phyloP scores from a whole-genome alignment of 2,329 filamentous ascomycete genomes.

The Monilinia fructigena region DNA sequence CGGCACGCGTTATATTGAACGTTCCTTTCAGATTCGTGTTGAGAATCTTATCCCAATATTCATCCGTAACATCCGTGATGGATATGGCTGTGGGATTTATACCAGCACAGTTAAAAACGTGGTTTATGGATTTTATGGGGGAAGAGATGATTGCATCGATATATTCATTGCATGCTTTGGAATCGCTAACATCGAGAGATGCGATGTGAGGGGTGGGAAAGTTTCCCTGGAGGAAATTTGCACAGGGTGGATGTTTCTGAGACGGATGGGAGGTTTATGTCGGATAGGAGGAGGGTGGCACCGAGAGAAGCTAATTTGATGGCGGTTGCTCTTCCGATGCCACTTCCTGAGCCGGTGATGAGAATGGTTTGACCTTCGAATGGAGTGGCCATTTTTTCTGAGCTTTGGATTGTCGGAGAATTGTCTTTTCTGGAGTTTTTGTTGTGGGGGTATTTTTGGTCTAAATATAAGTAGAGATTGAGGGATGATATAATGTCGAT shows the following conservation, averaged over 20 bases:
- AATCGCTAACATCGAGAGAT: slow-evolving; percentile 4
- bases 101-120: slow-evolving; percentile 47
- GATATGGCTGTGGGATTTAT: slow-evolving; percentile 48
- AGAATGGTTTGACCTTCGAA: slow-evolving; percentile 34
- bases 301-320: slow-evolving; percentile 36
- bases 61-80: slow-evolving; percentile 45
- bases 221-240: not conserved
- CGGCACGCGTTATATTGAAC: slow-evolving; percentile 47
- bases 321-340: slow-evolving; percentile 36
- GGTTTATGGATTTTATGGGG: slow-evolving; percentile 26
- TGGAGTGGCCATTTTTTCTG: slow-evolving; percentile 3
- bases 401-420: not conserved
- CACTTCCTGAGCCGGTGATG: slow-evolving; percentile 37
- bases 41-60: slow-evolving; percentile 49
- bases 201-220: not conserved
- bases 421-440: too few species aligned
- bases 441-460: too few species aligned
- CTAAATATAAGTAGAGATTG: too few species aligned
- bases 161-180: slow-evolving; percentile 24
- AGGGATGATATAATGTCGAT: not conserved
- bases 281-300: slow-evolving; percentile 36
- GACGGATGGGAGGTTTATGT: slow-evolving; percentile 36
- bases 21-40: slow-evolving; percentile 46
- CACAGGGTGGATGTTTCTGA: slow-evolving; percentile 27
- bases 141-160: slow-evolving; percentile 29